Conservation (phyloP, 2,329 filamentous ascomycete genomes). For the Ceratocystiopsis sp. region DNA sequence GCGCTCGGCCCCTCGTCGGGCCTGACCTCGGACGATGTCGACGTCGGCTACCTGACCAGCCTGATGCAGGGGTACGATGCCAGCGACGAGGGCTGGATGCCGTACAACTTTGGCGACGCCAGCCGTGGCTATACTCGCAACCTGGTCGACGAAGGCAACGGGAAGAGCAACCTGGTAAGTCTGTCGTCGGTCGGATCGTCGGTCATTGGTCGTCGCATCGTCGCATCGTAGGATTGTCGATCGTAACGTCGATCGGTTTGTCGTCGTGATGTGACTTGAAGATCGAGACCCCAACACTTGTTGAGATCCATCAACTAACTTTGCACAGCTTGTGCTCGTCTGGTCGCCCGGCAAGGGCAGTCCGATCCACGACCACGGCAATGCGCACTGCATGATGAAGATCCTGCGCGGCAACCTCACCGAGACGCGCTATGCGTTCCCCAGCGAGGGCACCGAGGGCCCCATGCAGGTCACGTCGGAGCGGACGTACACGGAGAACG, state of each 20-base stretch:
- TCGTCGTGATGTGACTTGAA: not conserved
- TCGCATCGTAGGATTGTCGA: too few relatives aligned
- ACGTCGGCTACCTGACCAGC: conserved; percentile 51
- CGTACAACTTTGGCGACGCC: conserved; percentile 57
- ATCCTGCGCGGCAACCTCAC: conserved; percentile 61
- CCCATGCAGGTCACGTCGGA: conserved; percentile 50
- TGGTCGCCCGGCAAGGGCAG: conserved; percentile 76
- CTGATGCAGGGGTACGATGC: conserved; percentile 64
- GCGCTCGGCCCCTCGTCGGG: conserved; percentile 68
- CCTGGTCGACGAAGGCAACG: conserved; percentile 78
- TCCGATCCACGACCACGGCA: conserved; percentile 76
- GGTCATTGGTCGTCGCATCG: too few relatives aligned
- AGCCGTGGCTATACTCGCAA: conserved; percentile 68
- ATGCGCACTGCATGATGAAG: conserved; percentile 88
- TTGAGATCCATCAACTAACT: not conserved
- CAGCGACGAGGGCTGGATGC: conserved; percentile 50
- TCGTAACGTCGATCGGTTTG: too few relatives aligned
- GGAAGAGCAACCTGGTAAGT: conserved; percentile 33
- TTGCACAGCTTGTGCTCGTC: conserved; percentile 58
- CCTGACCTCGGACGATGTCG: conserved; percentile 64
- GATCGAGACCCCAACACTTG: too few relatives aligned
- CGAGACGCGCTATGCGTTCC: conserved; percentile 70
- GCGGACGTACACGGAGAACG: conserved; percentile 49
- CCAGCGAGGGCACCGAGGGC: conserved; percentile 30
- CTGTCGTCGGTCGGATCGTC: not conserved